A percentile compares a stretch with the other conserved stretches of the same genome.
Conservation (phyloP, 2,329 filamentous ascomycete species). For the Monilinia aucupariae region DNA sequence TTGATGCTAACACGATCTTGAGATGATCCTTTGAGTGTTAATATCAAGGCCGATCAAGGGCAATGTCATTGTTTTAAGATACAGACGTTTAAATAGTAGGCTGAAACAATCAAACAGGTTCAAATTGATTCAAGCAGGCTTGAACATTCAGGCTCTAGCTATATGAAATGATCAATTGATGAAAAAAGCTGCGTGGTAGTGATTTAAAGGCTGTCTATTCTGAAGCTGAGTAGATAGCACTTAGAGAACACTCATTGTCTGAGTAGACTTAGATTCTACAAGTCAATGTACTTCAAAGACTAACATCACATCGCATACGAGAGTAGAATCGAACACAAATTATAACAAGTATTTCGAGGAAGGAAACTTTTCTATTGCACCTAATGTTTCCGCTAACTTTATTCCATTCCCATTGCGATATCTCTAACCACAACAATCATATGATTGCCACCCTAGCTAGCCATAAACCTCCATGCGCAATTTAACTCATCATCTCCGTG, state of each 20-base stretch:
- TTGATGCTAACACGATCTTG: too few species aligned
- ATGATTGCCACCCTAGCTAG: not conserved
- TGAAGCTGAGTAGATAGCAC: not conserved
- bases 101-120: not conserved
- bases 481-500: not conserved
- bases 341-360: not conserved
- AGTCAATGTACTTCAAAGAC: not conserved
- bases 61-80: not conserved
- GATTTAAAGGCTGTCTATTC: not conserved
- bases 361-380: conserved; percentile 16
- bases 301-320: too few species aligned
- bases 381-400: conserved; percentile 3
- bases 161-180: not conserved
- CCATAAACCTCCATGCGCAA: not conserved
- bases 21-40: not conserved
- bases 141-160: not conserved
- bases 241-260: not conserved
- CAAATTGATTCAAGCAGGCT: not conserved
- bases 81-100: not conserved
- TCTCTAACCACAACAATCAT: conserved; percentile 6
- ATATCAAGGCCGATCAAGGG: not conserved
- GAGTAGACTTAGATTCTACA: not conserved
- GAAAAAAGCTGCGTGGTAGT: not conserved
- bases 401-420: not conserved
- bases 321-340: not conserved